Evolutionary conservation across 2,329 filamentous ascomycete species (phyloP), one percentile per base, ranked within the genome.

Genomic region (Aspergillus sp.): DNA sequence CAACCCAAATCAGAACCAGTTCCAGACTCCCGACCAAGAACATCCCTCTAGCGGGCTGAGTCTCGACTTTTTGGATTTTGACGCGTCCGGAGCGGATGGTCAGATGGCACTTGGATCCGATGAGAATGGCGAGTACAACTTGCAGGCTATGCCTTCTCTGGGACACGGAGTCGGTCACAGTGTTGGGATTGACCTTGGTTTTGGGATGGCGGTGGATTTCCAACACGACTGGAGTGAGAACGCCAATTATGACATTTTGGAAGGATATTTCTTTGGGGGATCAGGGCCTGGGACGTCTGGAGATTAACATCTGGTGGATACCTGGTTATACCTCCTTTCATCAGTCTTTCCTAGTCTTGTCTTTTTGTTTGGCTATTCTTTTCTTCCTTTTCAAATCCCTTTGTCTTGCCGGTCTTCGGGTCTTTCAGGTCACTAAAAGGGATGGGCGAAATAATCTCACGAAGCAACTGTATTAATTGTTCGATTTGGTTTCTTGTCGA

Each of bases 241-340:
- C 38, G 65, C 68, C 19, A 73, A 73, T 45, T 73, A 75, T 59
- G 78, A 81, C 70, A 60, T 82, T 30, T 76, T 82, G 58, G 78
- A 81, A 60, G 79, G 78, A 3, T 82, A 79, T 63, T 82, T 81
- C 64, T 82, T 82, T 67, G 79, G 79, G 9, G 74, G 71, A 22
- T 64, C 60, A n/a, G 66, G 65, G 6, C 55, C 60, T 22, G 67
- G 66, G n/a, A 56, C 62, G 35, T 38, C 61, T 22, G 61, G 16
- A 19, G 20, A 43, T 6, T 43, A 14, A 24, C 22, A 22, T 22
- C 22, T 22, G 22, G 22, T 2, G 40, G 16, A 20, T 43, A n/a
- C 5, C n/a, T 20, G 40, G 20, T 16, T 32, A 19, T 13, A n/a
- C 20, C 32, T 26, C 16, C 22, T 45, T 22, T 22, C 22, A 6